Evolutionary conservation across 140 eudicot species (phyloP), one percentile per base, ranked within the genome.

Genomic region (Senecio squalidus): DNA sequence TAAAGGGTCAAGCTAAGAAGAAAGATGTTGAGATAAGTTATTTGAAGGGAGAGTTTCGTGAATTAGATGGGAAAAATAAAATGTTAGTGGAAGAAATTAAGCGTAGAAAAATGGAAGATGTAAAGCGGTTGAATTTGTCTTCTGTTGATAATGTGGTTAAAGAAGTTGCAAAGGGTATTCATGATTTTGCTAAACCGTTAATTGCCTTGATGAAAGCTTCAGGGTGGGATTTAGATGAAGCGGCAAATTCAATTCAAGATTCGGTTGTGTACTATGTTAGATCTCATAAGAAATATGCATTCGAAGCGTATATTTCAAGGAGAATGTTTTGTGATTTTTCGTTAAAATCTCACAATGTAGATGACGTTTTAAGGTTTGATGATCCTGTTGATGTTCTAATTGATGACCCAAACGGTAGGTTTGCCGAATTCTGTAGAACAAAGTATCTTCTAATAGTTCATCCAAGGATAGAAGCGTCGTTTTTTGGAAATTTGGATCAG

Each of bases 401-500:
- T 9, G 77, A 70, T 41, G 74, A 84, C 26, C 96, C 91, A 34
- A 62, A 77, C 46, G 57, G 94, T 50, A 65, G 45, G 29, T 88
- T 88, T 79, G 90, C 85, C 6, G 72, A 76, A 60, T 88, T 81
- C 56, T 84, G 94, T 71, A 67, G 61, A 64, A 59, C 57, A 21
- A 88, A 81, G 46, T 88, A 88, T 64, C 58, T 84, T 2, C 29
- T 76, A 40, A 62, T 84, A 33, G 88, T 88, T 66, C 94, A 88
- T 71, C 91, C 87, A 50, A 69, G 34, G 70, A 78, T 88, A 75
- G 94, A 88, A 66, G 76, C 71, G 7, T 88, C 94, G 0, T 81
- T 88, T 56, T 84, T 88, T 6, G 91, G 94, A 25, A 79, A 84
- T 70, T 66, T 81, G 55, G 91, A 88, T 67, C 94, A 84, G 40